Base-by-base conservation (phyloP, 148 eudicot species). In the Chenopodium formosanum region DNA sequence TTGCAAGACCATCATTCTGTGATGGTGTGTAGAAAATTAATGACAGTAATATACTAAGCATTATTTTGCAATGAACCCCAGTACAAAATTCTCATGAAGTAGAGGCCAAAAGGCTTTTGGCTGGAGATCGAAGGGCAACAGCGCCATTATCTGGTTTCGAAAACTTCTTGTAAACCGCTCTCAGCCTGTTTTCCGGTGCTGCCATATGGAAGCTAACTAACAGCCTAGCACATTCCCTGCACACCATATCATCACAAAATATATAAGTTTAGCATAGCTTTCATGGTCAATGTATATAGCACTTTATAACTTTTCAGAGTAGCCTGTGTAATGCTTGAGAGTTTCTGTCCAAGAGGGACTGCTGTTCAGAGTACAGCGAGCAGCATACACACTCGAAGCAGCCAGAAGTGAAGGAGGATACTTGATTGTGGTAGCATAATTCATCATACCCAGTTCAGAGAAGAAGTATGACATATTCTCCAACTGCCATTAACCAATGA, bases 361-460 rank as follows among this genome's bases (percentile, higher is more conserved):
- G 65, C 60, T 84, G 63, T 84, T 81, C 69, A 91, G 65, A 9
- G 94, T 87, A 47, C 82, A 84, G 4, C 91, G 87, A 1, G 94
- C 92, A 32, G 86, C 91, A 25, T 88, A 91, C 62, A 91, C 94
- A 19, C 89, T 86, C 10, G 90, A 82, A 32, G 94, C 94, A 1
- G 90, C 94, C 27, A 91, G 25, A 84, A 88, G 80, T 20, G 94
- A 89, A 52, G 90, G 88, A 74, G 88, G 82, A 70, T 86, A 86
- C 46, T 78, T 73, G 11, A 86, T 69, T 25, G 82, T 82, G 17
- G 84, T 83, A 1, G 83, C 44, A 53, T 91, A 91, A 44, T 88
- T 85, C 92, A 88, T 84, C 19, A 89, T 74, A 58, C 92, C 94
- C 31, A 91, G 84, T 40, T 91, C 94, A 76, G 94, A 85, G 31